Conservation (phyloP, 78 protist species). For the Blattamonas nauphoetae region DNA sequence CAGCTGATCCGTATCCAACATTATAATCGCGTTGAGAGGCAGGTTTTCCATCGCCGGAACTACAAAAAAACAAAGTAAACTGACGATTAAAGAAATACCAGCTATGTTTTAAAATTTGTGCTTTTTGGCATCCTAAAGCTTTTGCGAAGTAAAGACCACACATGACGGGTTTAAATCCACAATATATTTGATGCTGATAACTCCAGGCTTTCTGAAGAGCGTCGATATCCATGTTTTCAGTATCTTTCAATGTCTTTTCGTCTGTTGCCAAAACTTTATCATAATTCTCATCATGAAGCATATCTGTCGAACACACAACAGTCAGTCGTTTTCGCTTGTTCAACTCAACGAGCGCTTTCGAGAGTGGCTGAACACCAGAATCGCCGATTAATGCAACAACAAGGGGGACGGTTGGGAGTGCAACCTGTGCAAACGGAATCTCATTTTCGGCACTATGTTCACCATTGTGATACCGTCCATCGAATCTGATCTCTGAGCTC, state of each 20-base stretch:
- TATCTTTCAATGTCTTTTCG: not conserved
- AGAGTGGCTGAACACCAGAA: not conserved
- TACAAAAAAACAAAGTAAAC: not conserved
- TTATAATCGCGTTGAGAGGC: slow-evolving; percentile 3
- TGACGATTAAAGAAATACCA: not conserved
- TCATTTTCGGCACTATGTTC: slow-evolving; percentile 10
- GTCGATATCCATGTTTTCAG: not conserved
- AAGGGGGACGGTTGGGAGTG: not conserved
- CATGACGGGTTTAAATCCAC: slow-evolving; percentile 4
- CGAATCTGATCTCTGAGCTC: not conserved
- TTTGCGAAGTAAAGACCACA: not conserved
- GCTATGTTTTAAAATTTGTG: not conserved
- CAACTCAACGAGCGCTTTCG: not conserved
- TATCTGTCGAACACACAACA: slow-evolving; percentile 6
- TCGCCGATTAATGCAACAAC: not conserved
- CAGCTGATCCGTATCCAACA: not conserved
- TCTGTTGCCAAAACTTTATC: not conserved
- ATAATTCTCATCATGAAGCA: slow-evolving; percentile 7
- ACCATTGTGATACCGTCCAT: not conserved
- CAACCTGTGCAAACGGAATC: not conserved
- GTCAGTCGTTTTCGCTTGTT: not conserved
- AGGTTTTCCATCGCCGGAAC: not conserved
- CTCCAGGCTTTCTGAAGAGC: not conserved
- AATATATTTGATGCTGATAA: not conserved
- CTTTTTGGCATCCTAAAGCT: not conserved